Evolutionary conservation across 2,329 filamentous ascomycete species (phyloP).

Genomic region (Hypomyces rosellus): DNA sequence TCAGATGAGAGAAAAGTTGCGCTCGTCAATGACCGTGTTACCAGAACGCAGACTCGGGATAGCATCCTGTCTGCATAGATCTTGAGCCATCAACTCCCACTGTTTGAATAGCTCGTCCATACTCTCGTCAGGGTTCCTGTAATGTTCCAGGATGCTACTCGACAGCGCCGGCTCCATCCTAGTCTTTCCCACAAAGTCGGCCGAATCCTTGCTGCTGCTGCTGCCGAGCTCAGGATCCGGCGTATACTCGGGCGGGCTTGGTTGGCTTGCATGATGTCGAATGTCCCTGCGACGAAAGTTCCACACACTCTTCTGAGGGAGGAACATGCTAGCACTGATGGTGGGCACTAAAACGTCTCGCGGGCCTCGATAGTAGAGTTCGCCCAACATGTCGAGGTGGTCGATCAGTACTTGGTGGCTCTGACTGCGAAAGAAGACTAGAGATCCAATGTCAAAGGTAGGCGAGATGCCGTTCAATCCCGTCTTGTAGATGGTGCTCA

Average conservation of each 20-base stretch:
- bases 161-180: constrained; percentile 2
- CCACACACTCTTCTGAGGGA: constrained; percentile 44
- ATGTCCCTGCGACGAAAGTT: constrained; percentile 37
- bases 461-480: constrained; percentile 45
- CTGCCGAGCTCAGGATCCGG: constrained; percentile 17
- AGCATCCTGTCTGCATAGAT: constrained; percentile 31
- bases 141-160: constrained; percentile 6
- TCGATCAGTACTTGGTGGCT: constrained; percentile 43
- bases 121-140: constrained; percentile 13
- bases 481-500: constrained; percentile 39
- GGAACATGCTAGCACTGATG: constrained; percentile 48
- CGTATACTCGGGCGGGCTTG: constrained; percentile 21
- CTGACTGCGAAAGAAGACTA: constrained; percentile 43
- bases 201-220: background rate
- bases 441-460: constrained; percentile 49
- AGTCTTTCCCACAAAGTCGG: background rate
- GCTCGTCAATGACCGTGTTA: constrained; percentile 34
- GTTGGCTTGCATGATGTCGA: constrained; percentile 11
- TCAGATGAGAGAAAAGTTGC: constrained; percentile 25
- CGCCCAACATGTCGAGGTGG: constrained; percentile 42
- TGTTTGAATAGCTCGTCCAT: constrained; percentile 26
- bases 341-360: constrained; percentile 46
- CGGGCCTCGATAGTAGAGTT: constrained; percentile 42
- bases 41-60: constrained; percentile 29
- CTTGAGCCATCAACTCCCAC: constrained; percentile 33